Conservation (phyloP, 345 rosid genomes). For the Turnera subulata region DNA sequence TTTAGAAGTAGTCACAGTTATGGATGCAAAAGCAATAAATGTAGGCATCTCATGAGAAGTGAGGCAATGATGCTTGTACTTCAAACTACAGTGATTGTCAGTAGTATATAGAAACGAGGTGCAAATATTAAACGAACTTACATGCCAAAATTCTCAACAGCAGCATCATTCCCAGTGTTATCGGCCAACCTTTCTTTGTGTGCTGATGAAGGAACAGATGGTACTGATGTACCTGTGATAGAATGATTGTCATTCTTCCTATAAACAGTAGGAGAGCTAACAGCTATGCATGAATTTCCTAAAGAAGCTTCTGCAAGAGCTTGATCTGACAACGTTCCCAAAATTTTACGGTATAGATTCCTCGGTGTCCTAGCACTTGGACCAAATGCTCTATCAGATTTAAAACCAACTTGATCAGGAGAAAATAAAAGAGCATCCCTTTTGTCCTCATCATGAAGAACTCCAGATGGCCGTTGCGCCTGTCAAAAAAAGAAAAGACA, state of each 20-base stretch:
- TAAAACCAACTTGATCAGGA: slow-evolving; percentile 47
- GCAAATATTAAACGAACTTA: slow-evolving; percentile 26
- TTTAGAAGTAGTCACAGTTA: not conserved
- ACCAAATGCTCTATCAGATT: slow-evolving; percentile 32
- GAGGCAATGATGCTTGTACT: not conserved
- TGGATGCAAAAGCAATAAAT: not conserved
- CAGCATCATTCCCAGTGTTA: slow-evolving; percentile 36
- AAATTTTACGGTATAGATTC: slow-evolving; percentile 37
- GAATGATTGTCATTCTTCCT: slow-evolving; percentile 45
- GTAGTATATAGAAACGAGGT: too few relatives aligned
- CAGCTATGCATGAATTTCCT: slow-evolving; percentile 38
- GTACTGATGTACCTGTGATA: slow-evolving; percentile 26
- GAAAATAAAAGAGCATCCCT: slow-evolving; percentile 45
- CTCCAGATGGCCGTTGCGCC: slow-evolving; percentile 47
- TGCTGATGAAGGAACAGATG: slow-evolving; percentile 29
- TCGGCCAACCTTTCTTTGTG: slow-evolving; percentile 28
- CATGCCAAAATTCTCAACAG: slow-evolving; percentile 60
- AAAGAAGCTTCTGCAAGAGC: slow-evolving; percentile 40
- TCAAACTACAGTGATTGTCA: not conserved
- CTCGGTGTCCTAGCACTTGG: slow-evolving; percentile 45
- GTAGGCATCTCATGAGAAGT: not conserved
- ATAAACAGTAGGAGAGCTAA: slow-evolving; percentile 46
- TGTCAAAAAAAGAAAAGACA: slow-evolving; percentile 12
- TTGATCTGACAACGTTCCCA: slow-evolving; percentile 37
- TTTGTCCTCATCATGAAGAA: slow-evolving; percentile 54